A percentile compares a stretch with the other conserved stretches of the same genome.
Conservation (phyloP, 257 asterid genomes). For the Solanum rostratum region DNA sequence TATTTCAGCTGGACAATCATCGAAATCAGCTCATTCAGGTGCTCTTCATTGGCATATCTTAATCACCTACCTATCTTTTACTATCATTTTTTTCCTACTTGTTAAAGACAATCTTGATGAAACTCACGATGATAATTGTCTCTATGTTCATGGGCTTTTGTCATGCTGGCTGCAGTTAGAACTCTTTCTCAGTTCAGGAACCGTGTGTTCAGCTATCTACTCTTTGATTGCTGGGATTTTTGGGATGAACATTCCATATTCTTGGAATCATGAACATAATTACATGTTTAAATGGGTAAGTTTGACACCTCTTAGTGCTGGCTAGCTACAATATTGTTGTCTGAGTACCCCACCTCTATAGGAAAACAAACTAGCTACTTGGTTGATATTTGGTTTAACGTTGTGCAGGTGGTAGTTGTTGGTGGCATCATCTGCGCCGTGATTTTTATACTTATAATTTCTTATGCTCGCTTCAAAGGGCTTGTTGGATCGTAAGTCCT, state of each 20-base stretch:
- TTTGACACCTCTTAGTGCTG: not conserved
- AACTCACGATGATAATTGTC: not conserved
- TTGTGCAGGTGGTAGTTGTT: conserved; percentile 40
- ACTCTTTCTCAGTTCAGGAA: conserved; percentile 82
- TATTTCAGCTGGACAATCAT: conserved; percentile 81
- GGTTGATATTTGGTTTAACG: not conserved
- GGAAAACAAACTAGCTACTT: not conserved
- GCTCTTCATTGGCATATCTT: not conserved
- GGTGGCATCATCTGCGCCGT: conserved; percentile 18
- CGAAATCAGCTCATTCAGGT: conserved; percentile 98
- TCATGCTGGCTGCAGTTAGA: conserved; percentile 50
- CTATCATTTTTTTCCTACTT: not conserved
- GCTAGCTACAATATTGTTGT: not conserved
- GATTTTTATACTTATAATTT: conserved; percentile 34
- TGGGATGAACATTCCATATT: conserved; percentile 88
- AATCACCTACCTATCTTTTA: not conserved
- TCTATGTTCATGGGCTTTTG: not conserved
- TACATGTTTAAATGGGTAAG: conserved; percentile 91
- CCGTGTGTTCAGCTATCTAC: conserved; percentile 44
- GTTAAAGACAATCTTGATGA: not conserved
- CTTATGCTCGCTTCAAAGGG: conserved; percentile 68
- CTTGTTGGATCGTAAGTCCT: conserved; percentile 59
- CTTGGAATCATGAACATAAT: conserved; percentile 48
- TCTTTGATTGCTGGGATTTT: conserved; percentile 65
- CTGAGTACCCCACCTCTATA: not conserved